Evolutionary conservation across 2,329 filamentous ascomycete genomes (phyloP).

Genomic region (Apiospora kogelbergensis): DNA sequence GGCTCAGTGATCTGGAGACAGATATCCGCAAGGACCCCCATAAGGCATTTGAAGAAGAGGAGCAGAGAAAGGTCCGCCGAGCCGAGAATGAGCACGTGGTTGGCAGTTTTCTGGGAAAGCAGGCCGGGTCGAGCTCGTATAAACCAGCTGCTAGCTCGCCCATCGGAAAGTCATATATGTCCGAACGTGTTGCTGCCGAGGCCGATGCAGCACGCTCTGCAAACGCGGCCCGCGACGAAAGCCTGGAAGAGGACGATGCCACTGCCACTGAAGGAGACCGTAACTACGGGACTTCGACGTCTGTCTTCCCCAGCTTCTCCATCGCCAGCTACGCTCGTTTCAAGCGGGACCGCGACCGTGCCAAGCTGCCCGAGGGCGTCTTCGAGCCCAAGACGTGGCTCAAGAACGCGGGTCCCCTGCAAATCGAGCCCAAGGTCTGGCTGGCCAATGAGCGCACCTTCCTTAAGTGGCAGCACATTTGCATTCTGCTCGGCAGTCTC

Average conservation of each 20-base stretch:
- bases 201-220: slow-evolving; percentile 24
- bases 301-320: slow-evolving; percentile 80
- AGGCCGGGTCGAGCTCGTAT: slow-evolving; percentile 42
- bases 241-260: slow-evolving; percentile 25
- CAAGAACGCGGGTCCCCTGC: slow-evolving; percentile 89
- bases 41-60: slow-evolving; percentile 86
- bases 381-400: slow-evolving; percentile 82
- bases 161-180: slow-evolving; percentile 63
- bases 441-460: slow-evolving; percentile 98
- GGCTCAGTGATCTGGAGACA: slow-evolving; percentile 86
- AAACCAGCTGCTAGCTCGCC: slow-evolving; percentile 66
- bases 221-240: slow-evolving; percentile 21
- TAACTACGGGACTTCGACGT: slow-evolving; percentile 49
- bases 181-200: slow-evolving; percentile 54
- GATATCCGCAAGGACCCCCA: slow-evolving; percentile 95
- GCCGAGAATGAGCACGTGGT: slow-evolving; percentile 88
- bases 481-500: slow-evolving; percentile 79
- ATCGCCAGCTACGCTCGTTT: slow-evolving; percentile 72
- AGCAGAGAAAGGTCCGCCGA: slow-evolving; percentile 75
- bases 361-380: slow-evolving; percentile 80
- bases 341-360: slow-evolving; percentile 47
- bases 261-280: slow-evolving; percentile 37
- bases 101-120: slow-evolving; percentile 75
- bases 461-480: slow-evolving; percentile 98
- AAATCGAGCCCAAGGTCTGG: slow-evolving; percentile 98